Base-by-base conservation (phyloP, 768 basidiomycete species). In the Mycena galericulata region DNA sequence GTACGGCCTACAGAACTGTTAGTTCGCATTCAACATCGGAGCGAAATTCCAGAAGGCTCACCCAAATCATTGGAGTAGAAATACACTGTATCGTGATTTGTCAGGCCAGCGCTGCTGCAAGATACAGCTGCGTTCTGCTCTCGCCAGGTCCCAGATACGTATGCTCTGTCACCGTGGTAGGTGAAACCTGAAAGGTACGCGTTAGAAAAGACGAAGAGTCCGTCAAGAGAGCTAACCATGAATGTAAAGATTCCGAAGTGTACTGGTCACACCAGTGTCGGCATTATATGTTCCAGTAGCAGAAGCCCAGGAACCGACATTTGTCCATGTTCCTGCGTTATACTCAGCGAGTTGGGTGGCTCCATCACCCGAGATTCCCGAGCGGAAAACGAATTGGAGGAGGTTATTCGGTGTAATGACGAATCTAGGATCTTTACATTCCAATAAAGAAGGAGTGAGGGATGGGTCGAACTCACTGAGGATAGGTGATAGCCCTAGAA, bases 91-190 rank as follows among this genome's bases (percentile, higher is more conserved):
- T 86, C 85, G 62, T 86, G 85, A 66, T 86, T 86, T 18, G 85
- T 86, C 43, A 86, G 71, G 6, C 84, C 84, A 2, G 77, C 80
- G 51, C 79, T 79, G 56, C 77, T 83, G 69, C 85, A 86, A 22
- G 78, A 80, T 11, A 86, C 82, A 4, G 79, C 83, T 6, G 73
- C 78, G 57, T 75, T 80, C 59, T 85, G 83, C 61, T 86, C 84
- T 72, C 85, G 75, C 85, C 85, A 86, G 27, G 84, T 86, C 3
- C 85, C 85, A 1, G 84, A 82, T 32, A 86, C 81, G 72, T 86
- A 83, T 0, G 79, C 71, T 17, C 80, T 76, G 11, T 73, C 74
- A 2, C 72, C 74, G 49, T 81, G 74, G 70, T 85, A 84, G 1
- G 83, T 83, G 72, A 84, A 84, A 0, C 64, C 55, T 65, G 18